These are phyloP conservation scores for Zelonia costaricensis DNA, from an alignment of 208 protist species.

Conservation along the genomic window DNA sequence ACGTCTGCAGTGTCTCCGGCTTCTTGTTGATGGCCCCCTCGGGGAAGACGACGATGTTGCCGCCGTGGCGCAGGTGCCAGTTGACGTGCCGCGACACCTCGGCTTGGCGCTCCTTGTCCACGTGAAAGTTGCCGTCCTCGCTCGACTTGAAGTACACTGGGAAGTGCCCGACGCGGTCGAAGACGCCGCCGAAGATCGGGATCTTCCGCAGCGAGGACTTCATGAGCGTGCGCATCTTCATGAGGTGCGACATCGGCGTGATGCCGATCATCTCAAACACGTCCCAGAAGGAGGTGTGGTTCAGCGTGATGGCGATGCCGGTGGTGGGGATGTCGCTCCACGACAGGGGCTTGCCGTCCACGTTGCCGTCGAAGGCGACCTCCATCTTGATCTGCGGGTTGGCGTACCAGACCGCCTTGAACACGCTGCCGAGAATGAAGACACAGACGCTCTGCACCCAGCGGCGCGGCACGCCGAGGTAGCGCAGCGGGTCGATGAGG, in stretches of 20 bases:
- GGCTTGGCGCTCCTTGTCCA: slow-evolving; percentile 64
- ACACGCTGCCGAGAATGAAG: slow-evolving; percentile 25
- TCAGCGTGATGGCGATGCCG: slow-evolving; percentile 39
- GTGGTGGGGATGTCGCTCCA: slow-evolving; percentile 34
- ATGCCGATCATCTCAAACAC: slow-evolving; percentile 40
- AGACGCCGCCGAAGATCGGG: slow-evolving; percentile 61
- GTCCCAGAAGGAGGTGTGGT: slow-evolving; percentile 81
- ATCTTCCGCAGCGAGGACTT: slow-evolving; percentile 57
- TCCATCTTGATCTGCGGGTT: slow-evolving; percentile 54
- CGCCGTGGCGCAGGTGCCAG: slow-evolving; percentile 33
- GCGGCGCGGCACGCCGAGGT: slow-evolving; percentile 39
- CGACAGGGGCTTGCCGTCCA: slow-evolving; percentile 24
- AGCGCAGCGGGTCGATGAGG: slow-evolving; percentile 40
- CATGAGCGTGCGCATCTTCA: slow-evolving; percentile 48
- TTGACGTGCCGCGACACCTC: slow-evolving; percentile 34
- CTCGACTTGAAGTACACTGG: slow-evolving; percentile 72
- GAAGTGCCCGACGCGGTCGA: slow-evolving; percentile 60
- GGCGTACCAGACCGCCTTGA: slow-evolving; percentile 31
- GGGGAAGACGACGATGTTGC: slow-evolving; percentile 54
- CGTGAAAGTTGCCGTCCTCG: slow-evolving; percentile 49
- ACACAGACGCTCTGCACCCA: slow-evolving; percentile 29
- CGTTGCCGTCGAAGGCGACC: slow-evolving; percentile 39
- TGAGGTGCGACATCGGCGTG: slow-evolving; percentile 30
- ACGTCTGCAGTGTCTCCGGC: slow-evolving; percentile 39
- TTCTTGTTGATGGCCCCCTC: slow-evolving; percentile 65